phyloP scores from a whole-genome alignment of 164 flowering plant species.

The Akebia trifoliata region DNA sequence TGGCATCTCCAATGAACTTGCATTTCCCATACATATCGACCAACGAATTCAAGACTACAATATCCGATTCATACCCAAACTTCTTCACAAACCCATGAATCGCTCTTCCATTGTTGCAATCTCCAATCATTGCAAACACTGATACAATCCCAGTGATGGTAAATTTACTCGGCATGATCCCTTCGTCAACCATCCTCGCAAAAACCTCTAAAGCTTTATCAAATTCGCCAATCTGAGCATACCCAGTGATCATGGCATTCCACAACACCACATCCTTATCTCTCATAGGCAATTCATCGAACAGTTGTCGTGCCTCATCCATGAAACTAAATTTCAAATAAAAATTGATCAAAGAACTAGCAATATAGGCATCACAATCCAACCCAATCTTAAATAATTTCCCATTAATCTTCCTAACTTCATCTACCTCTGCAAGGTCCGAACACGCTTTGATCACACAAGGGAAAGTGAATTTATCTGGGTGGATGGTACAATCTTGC shows the following conservation, averaged over 20 bases:
- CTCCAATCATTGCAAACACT: constrained; percentile 30
- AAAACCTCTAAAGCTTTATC: constrained; percentile 40
- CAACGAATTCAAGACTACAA: constrained; percentile 48
- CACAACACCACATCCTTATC: constrained; percentile 62
- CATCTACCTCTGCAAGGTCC: constrained; percentile 21
- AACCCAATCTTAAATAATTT: constrained; percentile 22
- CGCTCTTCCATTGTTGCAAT: constrained; percentile 36
- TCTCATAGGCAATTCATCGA: constrained; percentile 28
- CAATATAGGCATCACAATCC: constrained; percentile 18
- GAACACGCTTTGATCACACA: constrained; percentile 51
- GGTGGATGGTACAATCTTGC: constrained; percentile 19
- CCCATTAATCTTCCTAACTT: constrained; percentile 48
- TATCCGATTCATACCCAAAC: constrained; percentile 39
- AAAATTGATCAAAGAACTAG: constrained; percentile 28
- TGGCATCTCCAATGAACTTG: constrained; percentile 35
- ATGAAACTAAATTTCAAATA: constrained; percentile 22
- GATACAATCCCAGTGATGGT: constrained; percentile 58
- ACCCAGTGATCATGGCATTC: constrained; percentile 71
- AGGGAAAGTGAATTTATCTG: constrained; percentile 67
- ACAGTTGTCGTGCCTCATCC: constrained; percentile 20
- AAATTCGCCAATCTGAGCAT: constrained; percentile 42
- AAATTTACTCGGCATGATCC: constrained; percentile 38
- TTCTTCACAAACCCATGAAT: constrained; percentile 52
- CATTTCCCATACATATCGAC: constrained; percentile 78
- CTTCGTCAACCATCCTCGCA: constrained; percentile 35